Evolutionary conservation across 352 stramenopile species (phyloP).

Genomic region (Phytophthora idaei): DNA sequence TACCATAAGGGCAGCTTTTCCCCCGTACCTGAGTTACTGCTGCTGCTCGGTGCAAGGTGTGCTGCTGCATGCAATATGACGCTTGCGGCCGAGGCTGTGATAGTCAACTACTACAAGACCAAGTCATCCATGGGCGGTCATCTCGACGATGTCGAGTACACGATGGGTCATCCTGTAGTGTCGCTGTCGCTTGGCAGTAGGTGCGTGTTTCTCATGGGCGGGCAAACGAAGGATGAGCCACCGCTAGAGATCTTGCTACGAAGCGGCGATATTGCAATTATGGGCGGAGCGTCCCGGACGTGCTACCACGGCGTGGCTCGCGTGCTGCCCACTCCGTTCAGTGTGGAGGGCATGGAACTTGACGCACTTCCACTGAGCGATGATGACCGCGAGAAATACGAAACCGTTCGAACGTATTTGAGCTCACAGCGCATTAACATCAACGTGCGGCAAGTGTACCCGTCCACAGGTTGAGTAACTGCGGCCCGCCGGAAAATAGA

Average conservation of each 20-base stretch:
- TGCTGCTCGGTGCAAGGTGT: slow-evolving; percentile 45
- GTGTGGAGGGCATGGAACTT: slow-evolving; percentile 32
- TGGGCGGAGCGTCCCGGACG: slow-evolving; percentile 62
- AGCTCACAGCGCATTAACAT: slow-evolving; percentile 77
- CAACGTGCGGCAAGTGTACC: slow-evolving; percentile 82
- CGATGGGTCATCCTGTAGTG: slow-evolving; percentile 82
- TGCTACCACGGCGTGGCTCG: slow-evolving; percentile 78
- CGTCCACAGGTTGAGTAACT: slow-evolving; percentile 6
- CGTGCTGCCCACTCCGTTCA: slow-evolving; percentile 56
- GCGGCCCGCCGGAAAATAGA: not conserved
- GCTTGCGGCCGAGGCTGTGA: slow-evolving; percentile 68
- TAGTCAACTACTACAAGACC: slow-evolving; percentile 87
- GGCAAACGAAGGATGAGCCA: slow-evolving; percentile 59
- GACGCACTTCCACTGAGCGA: slow-evolving; percentile 23
- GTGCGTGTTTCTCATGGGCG: slow-evolving; percentile 82
- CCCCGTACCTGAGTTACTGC: slow-evolving; percentile 50
- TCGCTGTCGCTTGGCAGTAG: slow-evolving; percentile 75
- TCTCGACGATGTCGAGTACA: slow-evolving; percentile 85
- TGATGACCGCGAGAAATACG: slow-evolving; percentile 37
- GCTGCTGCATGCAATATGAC: slow-evolving; percentile 61
- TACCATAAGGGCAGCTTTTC: slow-evolving; percentile 69
- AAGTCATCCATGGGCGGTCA: slow-evolving; percentile 83
- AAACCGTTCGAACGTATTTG: slow-evolving; percentile 58
- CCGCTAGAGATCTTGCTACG: slow-evolving; percentile 69
- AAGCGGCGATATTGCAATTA: slow-evolving; percentile 73